Conservation (phyloP, 768 basidiomycete species). For the Boletus speciosus region DNA sequence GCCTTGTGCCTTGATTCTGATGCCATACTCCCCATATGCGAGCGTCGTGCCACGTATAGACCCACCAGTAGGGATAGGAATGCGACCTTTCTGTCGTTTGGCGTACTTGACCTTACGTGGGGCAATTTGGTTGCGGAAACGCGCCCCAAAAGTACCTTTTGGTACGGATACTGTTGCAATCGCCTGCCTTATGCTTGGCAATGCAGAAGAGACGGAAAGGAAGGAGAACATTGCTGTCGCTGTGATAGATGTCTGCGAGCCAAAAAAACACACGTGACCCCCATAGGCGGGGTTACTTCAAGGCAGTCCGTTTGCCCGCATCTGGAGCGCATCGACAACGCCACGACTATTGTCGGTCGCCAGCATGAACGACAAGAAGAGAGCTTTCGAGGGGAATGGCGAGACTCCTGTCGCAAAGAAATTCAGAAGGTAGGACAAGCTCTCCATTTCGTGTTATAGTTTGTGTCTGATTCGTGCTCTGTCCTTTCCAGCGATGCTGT, state of each 20-base stretch:
- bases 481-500: constrained; percentile 55
- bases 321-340: constrained; percentile 1
- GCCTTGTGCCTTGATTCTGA: constrained; percentile 82
- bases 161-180: constrained; percentile 7
- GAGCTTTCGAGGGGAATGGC: constrained; percentile 53
- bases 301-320: neutral
- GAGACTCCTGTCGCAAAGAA: constrained; percentile 53
- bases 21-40: constrained; percentile 88
- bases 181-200: constrained; percentile 13
- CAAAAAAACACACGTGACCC: constrained; percentile 13
- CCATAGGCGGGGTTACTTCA: constrained; percentile 14
- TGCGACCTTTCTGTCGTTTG: constrained; percentile 86
- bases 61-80: constrained; percentile 84
- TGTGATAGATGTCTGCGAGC: neutral
- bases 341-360: constrained; percentile 5
- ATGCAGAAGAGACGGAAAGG: constrained; percentile 12
- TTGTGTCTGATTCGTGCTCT: constrained; percentile 9
- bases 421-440: constrained; percentile 53
- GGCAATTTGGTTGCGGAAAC: constrained; percentile 61
- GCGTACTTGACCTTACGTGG: constrained; percentile 80
- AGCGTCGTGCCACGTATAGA: constrained; percentile 92
- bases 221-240: constrained; percentile 21
- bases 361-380: constrained; percentile 66
- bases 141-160: constrained; percentile 21
- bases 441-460: constrained; percentile 15